Percentiles rank a stretch among this genome's conserved stretches.
Conservation (phyloP, 2,329 filamentous ascomycete species). For the Alternaria hordeiaustralica region DNA sequence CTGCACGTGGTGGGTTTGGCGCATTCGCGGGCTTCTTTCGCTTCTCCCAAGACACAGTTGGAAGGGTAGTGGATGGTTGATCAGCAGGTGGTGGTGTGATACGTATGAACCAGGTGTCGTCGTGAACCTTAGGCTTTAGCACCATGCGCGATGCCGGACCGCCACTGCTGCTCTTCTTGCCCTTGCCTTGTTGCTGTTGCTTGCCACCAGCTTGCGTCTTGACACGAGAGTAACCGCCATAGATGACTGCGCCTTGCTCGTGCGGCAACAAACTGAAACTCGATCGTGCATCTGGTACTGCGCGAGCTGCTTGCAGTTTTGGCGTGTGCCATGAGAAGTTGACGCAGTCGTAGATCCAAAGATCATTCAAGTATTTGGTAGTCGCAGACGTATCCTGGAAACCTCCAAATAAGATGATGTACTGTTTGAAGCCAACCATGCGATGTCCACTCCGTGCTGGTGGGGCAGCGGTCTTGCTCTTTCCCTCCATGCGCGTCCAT, state of each 20-base stretch:
- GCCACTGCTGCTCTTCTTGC: constrained; percentile 58
- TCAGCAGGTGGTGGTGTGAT: constrained; percentile 76
- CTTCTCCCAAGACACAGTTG: constrained; percentile 86
- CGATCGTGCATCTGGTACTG: constrained; percentile 88
- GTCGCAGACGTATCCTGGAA: constrained; percentile 97
- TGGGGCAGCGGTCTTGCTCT: constrained; percentile 79
- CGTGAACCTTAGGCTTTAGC: constrained; percentile 86
- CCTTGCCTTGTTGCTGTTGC: constrained; percentile 59
- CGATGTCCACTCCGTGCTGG: constrained; percentile 89
- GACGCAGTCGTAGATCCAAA: constrained; percentile 94
- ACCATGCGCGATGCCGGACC: constrained; percentile 71
- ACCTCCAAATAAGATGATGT: constrained; percentile 92
- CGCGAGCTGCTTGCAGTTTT: constrained; percentile 74
- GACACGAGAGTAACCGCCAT: constrained; percentile 91
- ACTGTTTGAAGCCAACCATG: constrained; percentile 97
- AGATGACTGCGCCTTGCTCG: constrained; percentile 86
- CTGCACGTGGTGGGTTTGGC: constrained; percentile 82
- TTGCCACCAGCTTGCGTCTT: constrained; percentile 70
- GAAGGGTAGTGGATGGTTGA: constrained; percentile 68
- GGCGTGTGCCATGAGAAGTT: constrained; percentile 86
- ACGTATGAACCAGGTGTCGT: constrained; percentile 92
- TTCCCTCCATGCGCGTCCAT: constrained; percentile 87
- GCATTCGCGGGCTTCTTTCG: constrained; percentile 91
- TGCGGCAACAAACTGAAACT: constrained; percentile 93
- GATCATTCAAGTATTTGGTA: constrained; percentile 89